Evolutionary conservation across 108 stramenopile species (phyloP).

Genomic region (Schizochytrium sp.): DNA sequence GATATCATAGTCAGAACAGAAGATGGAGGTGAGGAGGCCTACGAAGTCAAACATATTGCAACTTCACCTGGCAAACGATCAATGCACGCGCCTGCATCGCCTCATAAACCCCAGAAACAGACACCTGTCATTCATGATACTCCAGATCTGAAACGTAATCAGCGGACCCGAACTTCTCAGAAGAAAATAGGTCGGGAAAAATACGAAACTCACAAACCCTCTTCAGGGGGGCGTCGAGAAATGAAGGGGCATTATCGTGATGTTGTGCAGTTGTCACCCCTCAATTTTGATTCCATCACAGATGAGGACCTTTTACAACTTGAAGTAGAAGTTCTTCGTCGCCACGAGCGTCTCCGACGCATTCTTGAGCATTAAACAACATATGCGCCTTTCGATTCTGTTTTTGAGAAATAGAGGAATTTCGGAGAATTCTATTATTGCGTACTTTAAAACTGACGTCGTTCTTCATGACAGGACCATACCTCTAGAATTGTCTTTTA

Average conservation of each 20-base stretch:
- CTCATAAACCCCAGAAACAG: not conserved
- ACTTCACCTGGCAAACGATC: not conserved
- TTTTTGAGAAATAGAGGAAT: too few relatives aligned
- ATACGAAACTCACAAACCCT: too few relatives aligned
- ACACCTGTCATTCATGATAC: not conserved
- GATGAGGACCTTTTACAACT: constrained; percentile 25
- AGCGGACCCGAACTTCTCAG: too few relatives aligned
- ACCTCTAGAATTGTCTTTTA: too few relatives aligned
- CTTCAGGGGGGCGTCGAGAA: too few relatives aligned
- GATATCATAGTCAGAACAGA: not conserved
- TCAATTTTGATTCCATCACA: not conserved
- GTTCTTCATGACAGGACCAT: too few relatives aligned
- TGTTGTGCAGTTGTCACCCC: not conserved
- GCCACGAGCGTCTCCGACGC: constrained; percentile 8
- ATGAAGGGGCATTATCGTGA: too few relatives aligned
- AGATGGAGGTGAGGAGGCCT: not conserved
- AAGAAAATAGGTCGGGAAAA: too few relatives aligned
- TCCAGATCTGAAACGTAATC: too few relatives aligned
- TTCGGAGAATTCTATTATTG: too few relatives aligned
- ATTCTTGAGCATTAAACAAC: not conserved
- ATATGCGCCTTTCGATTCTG: not conserved
- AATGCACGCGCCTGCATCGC: not conserved
- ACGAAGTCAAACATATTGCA: not conserved
- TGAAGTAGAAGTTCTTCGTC: constrained; percentile 5
- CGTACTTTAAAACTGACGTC: too few relatives aligned